Evolutionary conservation across 805 yeast species (phyloP), one percentile per base, ranked within the genome.

Genomic region (Myxozyma melibiosi): DNA sequence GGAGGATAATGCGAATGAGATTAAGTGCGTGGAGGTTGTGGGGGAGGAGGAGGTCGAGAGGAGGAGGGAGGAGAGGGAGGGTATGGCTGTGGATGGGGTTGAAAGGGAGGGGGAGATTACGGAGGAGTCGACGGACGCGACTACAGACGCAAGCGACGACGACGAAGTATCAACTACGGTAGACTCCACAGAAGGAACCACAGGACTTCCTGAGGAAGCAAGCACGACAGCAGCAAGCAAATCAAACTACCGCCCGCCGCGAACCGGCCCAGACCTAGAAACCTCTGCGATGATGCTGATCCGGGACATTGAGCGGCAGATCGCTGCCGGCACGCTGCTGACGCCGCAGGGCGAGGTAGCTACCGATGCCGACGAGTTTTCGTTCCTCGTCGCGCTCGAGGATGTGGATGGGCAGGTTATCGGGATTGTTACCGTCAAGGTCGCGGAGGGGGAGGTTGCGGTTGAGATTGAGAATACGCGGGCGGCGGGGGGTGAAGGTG

Each of bases 1-100:
- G 62, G 74, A 18, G 51, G 70, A 42, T 66, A 70, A 57, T 18
- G 66, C 53, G 44, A 59, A 49, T 68, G 73, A 43, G 54, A 71
- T 55, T 51, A 51, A 27, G 34, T 73, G 70, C 56, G 50, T 46
- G 51, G 60, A 50, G 31, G 49, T 64, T 25, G 43, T 44, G 13
- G 35, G 48, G 9, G 58, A 51, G 20, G 57, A 55, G 8, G 52
- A 51, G 20, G n/a, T 46, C 51, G 60, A 37, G 51, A 27, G 27
- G 20, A 22, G 24, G 14, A 33, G 13, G 13, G 58, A 35, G 57
- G 22, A 41, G 16, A 45, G 37, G 14, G 6, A 11, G 16, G 13
- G 53, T 16, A 45, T 53, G 16, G 39, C 34, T 11, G 62, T 6
- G 18, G 18, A 28, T 11, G 2, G 25, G n/a, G 22, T 9, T 8